A percentile compares a stretch with the other conserved stretches of the same genome.
Evolutionary conservation across 495 filamentous ascomycete species (phyloP).

Genomic region (Cryomyces antarcticus): DNA sequence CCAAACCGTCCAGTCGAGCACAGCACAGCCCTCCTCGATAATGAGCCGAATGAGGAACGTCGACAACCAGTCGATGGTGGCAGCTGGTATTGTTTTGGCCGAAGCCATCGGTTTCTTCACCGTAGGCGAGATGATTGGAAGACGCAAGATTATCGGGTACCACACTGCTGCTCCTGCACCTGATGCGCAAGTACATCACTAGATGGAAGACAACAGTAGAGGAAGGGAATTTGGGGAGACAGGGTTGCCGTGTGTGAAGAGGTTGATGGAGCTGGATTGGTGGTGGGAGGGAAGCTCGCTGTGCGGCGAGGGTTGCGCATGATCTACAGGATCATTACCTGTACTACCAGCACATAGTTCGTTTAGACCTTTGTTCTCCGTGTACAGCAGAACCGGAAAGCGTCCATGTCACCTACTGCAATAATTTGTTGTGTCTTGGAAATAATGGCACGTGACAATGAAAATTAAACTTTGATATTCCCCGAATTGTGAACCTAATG

Average conservation of each 20-base stretch:
- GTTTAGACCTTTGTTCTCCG: constrained; percentile 81
- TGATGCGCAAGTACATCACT: not conserved
- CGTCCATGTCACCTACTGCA: too few species aligned
- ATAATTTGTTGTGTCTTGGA: too few species aligned
- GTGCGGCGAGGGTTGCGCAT: too few species aligned
- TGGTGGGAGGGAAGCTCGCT: too few species aligned
- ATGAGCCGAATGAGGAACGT: constrained; percentile 48
- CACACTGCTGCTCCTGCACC: constrained; percentile 4
- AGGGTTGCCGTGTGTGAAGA: too few species aligned
- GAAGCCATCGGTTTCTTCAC: constrained; percentile 95
- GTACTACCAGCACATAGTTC: not conserved
- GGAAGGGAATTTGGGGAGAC: too few species aligned
- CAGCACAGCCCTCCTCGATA: constrained; percentile 26
- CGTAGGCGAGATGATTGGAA: constrained; percentile 87
- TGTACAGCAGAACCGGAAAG: constrained; percentile 20
- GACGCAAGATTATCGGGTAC: constrained; percentile 88
- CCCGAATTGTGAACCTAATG: too few species aligned
- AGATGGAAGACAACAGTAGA: not conserved
- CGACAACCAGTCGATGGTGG: constrained; percentile 41
- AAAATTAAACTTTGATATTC: too few species aligned
- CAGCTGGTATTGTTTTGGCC: constrained; percentile 55
- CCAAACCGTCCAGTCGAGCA: constrained; percentile 24
- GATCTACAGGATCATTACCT: not conserved
- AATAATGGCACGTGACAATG: too few species aligned
- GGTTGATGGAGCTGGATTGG: too few species aligned